These are phyloP conservation scores for Allium sativum DNA, from an alignment of 106 monocot genomes.

Conservation along the genomic window DNA sequence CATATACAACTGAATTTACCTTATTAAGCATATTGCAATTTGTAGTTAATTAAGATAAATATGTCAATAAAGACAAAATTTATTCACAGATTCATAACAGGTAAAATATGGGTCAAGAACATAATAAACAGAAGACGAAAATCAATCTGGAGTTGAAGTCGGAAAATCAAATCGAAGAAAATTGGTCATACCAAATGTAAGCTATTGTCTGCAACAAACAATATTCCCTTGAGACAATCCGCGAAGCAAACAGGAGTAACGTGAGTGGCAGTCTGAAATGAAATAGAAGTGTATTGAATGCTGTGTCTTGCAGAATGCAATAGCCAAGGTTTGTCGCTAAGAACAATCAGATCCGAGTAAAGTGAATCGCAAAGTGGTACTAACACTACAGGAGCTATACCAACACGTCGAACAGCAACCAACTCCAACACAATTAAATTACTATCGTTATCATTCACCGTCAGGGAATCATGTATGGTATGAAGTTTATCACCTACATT, in stretches of 20 bases:
- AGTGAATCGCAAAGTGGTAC: slow-evolving; percentile 65
- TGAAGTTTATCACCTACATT: neutral
- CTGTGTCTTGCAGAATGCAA: slow-evolving; percentile 69
- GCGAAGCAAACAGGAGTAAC: slow-evolving; percentile 60
- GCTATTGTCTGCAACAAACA: slow-evolving; percentile 79
- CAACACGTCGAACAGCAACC: slow-evolving; percentile 74
- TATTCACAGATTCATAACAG: neutral
- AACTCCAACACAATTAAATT: slow-evolving; percentile 40
- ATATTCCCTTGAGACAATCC: slow-evolving; percentile 74
- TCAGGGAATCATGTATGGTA: too few relatives aligned
- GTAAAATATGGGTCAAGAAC: neutral
- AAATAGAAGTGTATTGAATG: slow-evolving; percentile 77
- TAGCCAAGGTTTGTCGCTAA: slow-evolving; percentile 90
- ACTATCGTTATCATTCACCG: slow-evolving; percentile 10
- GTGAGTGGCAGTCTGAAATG: slow-evolving; percentile 89
- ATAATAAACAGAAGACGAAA: neutral
- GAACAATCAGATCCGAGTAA: slow-evolving; percentile 73
- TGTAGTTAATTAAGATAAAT: too few relatives aligned
- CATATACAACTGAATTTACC: neutral
- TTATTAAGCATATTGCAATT: neutral
- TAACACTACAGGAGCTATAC: slow-evolving; percentile 73
- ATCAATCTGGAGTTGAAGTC: neutral
- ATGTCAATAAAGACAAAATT: neutral
- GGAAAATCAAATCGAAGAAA: too few relatives aligned
- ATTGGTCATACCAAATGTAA: slow-evolving; percentile 69